Evolutionary conservation across 2,329 filamentous ascomycete genomes (phyloP), one percentile per base, ranked within the genome.

Genomic region (Fusarium protoensiforme): DNA sequence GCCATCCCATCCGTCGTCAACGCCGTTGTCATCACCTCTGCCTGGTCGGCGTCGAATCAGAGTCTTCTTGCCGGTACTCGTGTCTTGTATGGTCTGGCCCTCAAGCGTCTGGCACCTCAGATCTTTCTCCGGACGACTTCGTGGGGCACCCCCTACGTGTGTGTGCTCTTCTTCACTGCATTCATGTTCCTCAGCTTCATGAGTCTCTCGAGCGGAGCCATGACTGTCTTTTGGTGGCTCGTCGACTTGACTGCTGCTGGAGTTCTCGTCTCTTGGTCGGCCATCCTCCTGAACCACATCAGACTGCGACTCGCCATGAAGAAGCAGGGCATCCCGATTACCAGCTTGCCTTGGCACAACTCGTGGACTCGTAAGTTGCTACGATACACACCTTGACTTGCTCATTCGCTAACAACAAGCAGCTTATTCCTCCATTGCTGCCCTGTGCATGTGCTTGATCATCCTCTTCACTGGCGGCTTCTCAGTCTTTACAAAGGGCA

Each of bases 1-100:
- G 91, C 87, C 8, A 87, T 95, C 6, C 91, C 92, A 0, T 90
- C 90, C 7, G 88, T 95, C 63, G 91, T 95, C 81, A 96, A 96
- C 79, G 93, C 92, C 38, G 86, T 95, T 29, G 91, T 95, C 74
- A 86, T 95, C 73, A 93, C 91, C 0, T 92, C 91, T 0, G 92
- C 91, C 0, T 92, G 90, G 82, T 94, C 92, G 0, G 87, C 92
- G 0, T 90, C 89, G 0, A 94, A 94, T 74, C 90, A 92, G 73
- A 89, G 88, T 77, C 84, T 95, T 36, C 83, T 86, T 43, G 84
- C 88, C 1, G 90, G 89, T 31, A 90, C 89, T 1, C 86, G 90
- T 54, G 88, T 90, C 36, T 82, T 92, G 6, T 89, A 90, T 71
- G 88, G 87, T 5, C 82, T 92, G 62, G 90, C 90, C 0, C 84